phyloP scores from a whole-genome alignment of 2,329 filamentous ascomycete genomes.

The Pseudophaeomoniella oleicola region DNA sequence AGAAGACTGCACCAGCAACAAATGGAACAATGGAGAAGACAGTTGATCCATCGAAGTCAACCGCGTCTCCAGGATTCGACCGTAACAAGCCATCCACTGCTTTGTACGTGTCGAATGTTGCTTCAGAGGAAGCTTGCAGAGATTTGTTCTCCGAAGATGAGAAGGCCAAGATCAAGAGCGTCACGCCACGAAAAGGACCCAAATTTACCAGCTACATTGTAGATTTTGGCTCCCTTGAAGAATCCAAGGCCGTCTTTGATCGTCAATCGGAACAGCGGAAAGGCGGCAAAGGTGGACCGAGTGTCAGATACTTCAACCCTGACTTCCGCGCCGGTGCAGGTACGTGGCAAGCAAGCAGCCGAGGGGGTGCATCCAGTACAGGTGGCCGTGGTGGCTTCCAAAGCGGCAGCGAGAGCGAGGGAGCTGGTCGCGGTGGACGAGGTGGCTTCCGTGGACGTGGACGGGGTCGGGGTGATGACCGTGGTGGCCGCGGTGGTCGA shows the following conservation, averaged over 20 bases:
- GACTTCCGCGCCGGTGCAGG: constrained; percentile 39
- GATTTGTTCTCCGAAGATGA: constrained; percentile 75
- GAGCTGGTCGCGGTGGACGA: constrained; percentile 40
- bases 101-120: constrained; percentile 79
- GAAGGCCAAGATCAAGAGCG: constrained; percentile 60
- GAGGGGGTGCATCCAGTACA: constrained; percentile 46
- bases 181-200: constrained; percentile 41
- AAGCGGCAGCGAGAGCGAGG: constrained; percentile 62
- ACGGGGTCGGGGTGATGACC: constrained; percentile 37
- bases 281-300: constrained; percentile 50
- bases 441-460: constrained; percentile 44
- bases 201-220: constrained; percentile 67
- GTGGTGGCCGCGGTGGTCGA: constrained; percentile 40
- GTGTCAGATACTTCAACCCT: constrained; percentile 69
- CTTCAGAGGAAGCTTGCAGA: constrained; percentile 66
- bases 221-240: constrained; percentile 65
- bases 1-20: constrained; percentile 22
- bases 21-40: constrained; percentile 37
- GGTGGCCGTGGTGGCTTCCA: constrained; percentile 59
- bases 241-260: constrained; percentile 50
- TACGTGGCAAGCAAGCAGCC: constrained; percentile 40
- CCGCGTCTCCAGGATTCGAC: constrained; percentile 36
- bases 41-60: constrained; percentile 39
- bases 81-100: constrained; percentile 56
- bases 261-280: constrained; percentile 66